These are phyloP conservation scores for Eimeria praecox DNA, from an alignment of 169 alveolate genomes.

Conservation along the genomic window DNA sequence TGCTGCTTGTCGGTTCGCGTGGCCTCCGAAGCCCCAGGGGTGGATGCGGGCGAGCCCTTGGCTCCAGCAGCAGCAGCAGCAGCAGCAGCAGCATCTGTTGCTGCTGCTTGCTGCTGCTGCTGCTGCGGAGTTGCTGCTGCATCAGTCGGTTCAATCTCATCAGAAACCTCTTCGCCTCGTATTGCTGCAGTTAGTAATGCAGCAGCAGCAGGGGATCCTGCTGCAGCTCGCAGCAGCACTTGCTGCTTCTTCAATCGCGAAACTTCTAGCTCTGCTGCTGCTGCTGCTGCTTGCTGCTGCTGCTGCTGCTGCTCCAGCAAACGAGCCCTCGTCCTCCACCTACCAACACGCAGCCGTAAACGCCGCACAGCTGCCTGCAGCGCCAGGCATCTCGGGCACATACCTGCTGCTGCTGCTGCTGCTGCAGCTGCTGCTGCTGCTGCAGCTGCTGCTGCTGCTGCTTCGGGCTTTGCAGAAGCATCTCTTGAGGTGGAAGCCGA, in stretches of 20 bases:
- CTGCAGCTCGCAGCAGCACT: slow-evolving; percentile 39
- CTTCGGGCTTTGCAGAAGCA: slow-evolving; percentile 40
- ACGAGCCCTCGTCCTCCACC: slow-evolving; percentile 22
- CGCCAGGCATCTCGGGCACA: slow-evolving; percentile 50
- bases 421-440: slow-evolving; percentile 69
- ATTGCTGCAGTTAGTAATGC: slow-evolving; percentile 26
- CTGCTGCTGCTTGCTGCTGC: background rate
- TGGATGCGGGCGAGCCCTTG: background rate
- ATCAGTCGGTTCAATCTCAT: background rate
- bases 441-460: slow-evolving; percentile 67
- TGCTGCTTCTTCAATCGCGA: slow-evolving; percentile 51
- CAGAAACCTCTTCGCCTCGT: slow-evolving; percentile 17
- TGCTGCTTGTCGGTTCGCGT: background rate
- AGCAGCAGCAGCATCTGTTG: background rate
- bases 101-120: slow-evolving; percentile 17
- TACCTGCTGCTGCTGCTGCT: slow-evolving; percentile 69
- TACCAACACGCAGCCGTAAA: slow-evolving; percentile 19
- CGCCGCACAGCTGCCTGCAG: slow-evolving; percentile 70
- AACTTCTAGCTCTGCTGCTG: background rate
- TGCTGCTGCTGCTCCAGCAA: slow-evolving; percentile 32
- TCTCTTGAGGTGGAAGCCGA: background rate
- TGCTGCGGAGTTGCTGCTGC: slow-evolving; percentile 28
- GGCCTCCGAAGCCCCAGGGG: background rate
- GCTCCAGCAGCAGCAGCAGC: slow-evolving; percentile 9
- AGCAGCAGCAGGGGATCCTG: slow-evolving; percentile 55